Evolutionary conservation across 2,329 filamentous ascomycete species (phyloP).

Genomic region (Aureobasidium zeae): DNA sequence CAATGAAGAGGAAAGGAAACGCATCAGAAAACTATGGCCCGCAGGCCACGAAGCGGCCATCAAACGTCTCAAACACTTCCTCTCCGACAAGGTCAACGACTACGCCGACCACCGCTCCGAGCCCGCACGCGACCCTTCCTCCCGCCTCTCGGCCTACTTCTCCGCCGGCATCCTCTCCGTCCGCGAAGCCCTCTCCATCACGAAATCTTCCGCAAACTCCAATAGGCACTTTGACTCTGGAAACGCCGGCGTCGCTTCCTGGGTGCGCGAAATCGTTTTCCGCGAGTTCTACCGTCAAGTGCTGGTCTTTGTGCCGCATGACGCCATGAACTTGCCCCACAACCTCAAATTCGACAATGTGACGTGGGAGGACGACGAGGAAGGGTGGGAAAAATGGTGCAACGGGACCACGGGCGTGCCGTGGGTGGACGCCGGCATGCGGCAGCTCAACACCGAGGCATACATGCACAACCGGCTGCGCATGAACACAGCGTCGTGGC

Average conservation of each 20-base stretch:
- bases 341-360: conserved; percentile 45
- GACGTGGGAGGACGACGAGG: conserved; percentile 42
- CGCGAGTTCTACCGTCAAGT: conserved; percentile 44
- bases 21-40: conserved; percentile 38
- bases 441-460: conserved; percentile 40
- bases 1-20: conserved; percentile 31
- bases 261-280: conserved; percentile 45
- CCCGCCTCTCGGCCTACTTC: conserved; percentile 37
- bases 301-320: conserved; percentile 39
- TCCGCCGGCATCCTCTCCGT: conserved; percentile 38
- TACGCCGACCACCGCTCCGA: conserved; percentile 37
- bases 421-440: conserved; percentile 44
- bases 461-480: conserved; percentile 46
- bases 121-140: conserved; percentile 35
- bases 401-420: conserved; percentile 40
- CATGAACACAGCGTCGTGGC: conserved; percentile 42
- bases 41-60: conserved; percentile 36
- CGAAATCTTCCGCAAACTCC: conserved; percentile 35
- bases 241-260: conserved; percentile 31
- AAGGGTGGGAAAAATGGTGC: conserved; percentile 42
- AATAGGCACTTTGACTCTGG: conserved; percentile 35
- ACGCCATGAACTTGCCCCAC: conserved; percentile 42
- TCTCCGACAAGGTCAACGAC: conserved; percentile 27
- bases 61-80: conserved; percentile 34
- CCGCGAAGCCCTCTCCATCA: conserved; percentile 36